Evolutionary conservation across 805 yeast species (phyloP).

Genomic region (Wickerhamomyces silvicola): DNA sequence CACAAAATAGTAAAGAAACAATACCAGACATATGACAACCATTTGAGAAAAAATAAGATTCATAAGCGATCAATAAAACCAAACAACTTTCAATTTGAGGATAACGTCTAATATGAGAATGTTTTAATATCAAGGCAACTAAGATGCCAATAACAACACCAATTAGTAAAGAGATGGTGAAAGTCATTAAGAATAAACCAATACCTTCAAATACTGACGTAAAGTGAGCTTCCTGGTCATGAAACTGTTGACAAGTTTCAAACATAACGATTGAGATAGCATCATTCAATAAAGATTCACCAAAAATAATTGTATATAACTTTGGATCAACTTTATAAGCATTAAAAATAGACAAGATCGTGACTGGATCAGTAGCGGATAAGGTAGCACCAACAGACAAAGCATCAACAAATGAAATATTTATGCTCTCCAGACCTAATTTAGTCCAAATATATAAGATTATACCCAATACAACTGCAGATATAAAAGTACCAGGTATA

Average conservation of each 20-base stretch:
- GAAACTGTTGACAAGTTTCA: slow-evolving; percentile 95
- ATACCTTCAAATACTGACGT: slow-evolving; percentile 87
- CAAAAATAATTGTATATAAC: slow-evolving; percentile 92
- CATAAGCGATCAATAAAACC: slow-evolving; percentile 86
- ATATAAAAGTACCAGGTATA: slow-evolving; percentile 92
- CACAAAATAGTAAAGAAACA: slow-evolving; percentile 90
- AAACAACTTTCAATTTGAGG: slow-evolving; percentile 97
- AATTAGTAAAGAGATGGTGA: slow-evolving; percentile 82
- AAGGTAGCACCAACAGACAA: slow-evolving; percentile 95
- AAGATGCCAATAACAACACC: slow-evolving; percentile 85
- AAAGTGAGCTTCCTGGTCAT: slow-evolving; percentile 72
- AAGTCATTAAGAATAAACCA: slow-evolving; percentile 88
- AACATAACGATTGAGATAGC: slow-evolving; percentile 99
- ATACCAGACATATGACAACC: slow-evolving; percentile 99
- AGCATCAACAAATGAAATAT: slow-evolving; percentile 93
- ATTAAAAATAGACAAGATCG: slow-evolving; percentile 91
- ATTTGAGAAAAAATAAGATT: slow-evolving; percentile 93
- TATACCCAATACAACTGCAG: slow-evolving; percentile 86
- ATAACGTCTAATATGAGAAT: slow-evolving; percentile 85
- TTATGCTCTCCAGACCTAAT: slow-evolving; percentile 81
- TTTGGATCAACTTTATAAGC: slow-evolving; percentile 98
- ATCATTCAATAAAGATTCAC: slow-evolving; percentile 91
- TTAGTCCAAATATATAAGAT: slow-evolving; percentile 86
- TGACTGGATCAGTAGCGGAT: slow-evolving; percentile 98
- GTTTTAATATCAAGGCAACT: slow-evolving; percentile 85